Conservation (phyloP, 1,139 yeast genomes). For the Pichia sp. region DNA sequence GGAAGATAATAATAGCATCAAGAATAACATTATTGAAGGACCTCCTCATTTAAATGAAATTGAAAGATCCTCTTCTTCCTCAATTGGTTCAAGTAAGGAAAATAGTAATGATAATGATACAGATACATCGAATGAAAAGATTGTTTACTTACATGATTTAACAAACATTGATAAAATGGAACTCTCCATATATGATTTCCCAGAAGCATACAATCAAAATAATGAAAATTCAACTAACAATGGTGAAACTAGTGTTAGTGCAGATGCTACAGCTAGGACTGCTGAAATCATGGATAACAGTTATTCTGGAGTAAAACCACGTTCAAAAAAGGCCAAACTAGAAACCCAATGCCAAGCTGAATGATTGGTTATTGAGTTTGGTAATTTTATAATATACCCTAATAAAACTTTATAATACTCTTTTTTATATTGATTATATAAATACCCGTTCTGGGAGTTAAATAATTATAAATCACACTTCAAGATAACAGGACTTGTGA, state of each 20-base stretch:
- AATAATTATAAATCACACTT: no score
- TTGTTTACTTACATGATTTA: constrained; percentile 6
- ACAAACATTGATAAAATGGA: constrained; percentile 8
- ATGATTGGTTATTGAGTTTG: constrained; percentile 2
- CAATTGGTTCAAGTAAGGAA: neutral
- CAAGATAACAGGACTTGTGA: no score
- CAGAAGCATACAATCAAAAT: neutral
- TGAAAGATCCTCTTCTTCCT: neutral
- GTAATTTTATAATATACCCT: no score
- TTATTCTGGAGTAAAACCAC: neutral
- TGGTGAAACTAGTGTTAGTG: neutral
- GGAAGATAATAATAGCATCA: no score
- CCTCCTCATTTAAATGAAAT: no score
- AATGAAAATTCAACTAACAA: neutral
- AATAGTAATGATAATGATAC: neutral
- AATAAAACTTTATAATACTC: no score
- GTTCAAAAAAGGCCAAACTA: neutral
- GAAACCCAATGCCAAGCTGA: neutral
- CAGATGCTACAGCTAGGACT: neutral
- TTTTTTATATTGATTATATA: no score
- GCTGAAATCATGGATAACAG: constrained; percentile 1
- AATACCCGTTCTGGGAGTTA: no score
- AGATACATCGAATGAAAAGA: neutral
- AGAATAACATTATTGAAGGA: no score
- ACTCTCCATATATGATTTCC: constrained; percentile 5